These are phyloP conservation scores for Hawksworthiomyces lignivorus DNA, from an alignment of 2,329 filamentous ascomycete species.

Conservation along the genomic window DNA sequence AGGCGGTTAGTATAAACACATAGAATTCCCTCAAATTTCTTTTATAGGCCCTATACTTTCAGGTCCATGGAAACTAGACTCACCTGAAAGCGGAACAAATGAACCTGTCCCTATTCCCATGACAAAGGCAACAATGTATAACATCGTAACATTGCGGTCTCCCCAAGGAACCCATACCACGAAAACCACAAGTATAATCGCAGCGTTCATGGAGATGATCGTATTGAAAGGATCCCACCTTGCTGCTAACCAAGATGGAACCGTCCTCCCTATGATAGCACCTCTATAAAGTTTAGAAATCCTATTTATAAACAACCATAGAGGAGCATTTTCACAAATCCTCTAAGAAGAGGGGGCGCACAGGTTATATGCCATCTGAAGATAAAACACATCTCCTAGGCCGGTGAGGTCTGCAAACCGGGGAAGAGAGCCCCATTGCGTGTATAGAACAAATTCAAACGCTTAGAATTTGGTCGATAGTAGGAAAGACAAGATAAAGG, in stretches of 20 bases:
- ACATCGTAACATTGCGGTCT: constrained; percentile 11
- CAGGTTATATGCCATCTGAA: constrained; percentile 25
- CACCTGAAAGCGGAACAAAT: constrained; percentile 22
- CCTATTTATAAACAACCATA: no score
- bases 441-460: constrained; percentile 24
- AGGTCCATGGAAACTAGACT: background rate
- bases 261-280: constrained; percentile 20
- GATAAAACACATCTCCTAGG: constrained; percentile 20
- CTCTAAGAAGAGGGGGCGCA: constrained; percentile 15
- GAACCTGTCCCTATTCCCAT: constrained; percentile 24
- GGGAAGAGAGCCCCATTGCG: constrained; percentile 24
- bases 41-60: no score
- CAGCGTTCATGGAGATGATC: constrained; percentile 18
- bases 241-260: constrained; percentile 19
- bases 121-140: constrained; percentile 20
- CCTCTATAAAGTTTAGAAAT: constrained; percentile 18
- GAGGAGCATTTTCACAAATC: no score
- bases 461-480: constrained; percentile 18
- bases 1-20: no score
- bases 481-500: no score
- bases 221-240: constrained; percentile 20
- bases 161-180: constrained; percentile 22
- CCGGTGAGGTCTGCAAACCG: constrained; percentile 19
- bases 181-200: constrained; percentile 18
- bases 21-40: no score